Percentiles rank a stretch among this genome's conserved stretches.
Conservation (phyloP, 345 rosid genomes). For the Lumnitzera racemosa region DNA sequence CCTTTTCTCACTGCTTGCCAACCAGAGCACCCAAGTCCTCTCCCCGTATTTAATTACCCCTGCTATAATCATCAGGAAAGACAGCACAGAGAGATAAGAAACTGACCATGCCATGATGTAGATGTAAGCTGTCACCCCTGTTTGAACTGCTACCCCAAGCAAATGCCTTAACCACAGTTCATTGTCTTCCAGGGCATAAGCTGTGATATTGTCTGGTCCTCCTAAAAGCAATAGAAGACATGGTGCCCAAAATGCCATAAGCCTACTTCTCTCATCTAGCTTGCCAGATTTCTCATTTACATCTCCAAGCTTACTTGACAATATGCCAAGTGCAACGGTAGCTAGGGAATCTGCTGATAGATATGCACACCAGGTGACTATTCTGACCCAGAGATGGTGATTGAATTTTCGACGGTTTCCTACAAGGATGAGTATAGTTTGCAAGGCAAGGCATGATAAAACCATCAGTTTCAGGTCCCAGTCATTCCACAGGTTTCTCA, state of each 20-base stretch:
- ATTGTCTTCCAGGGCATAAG: too few relatives aligned
- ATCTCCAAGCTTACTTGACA: constrained; percentile 6
- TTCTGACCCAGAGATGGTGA: neutral
- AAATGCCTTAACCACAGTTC: too few relatives aligned
- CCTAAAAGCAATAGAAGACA: constrained; percentile 7
- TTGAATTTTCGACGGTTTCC: constrained; percentile 8
- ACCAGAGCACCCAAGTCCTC: too few relatives aligned
- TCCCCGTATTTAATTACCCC: too few relatives aligned
- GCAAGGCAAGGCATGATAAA: neutral
- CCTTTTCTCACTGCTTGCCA: too few relatives aligned
- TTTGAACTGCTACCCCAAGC: too few relatives aligned
- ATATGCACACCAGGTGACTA: constrained; percentile 18
- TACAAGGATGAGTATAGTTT: neutral
- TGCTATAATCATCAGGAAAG: too few relatives aligned
- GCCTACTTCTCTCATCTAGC: neutral
- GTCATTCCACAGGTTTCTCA: constrained; percentile 8
- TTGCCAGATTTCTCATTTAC: neutral
- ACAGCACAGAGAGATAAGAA: neutral
- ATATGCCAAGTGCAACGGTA: constrained; percentile 17
- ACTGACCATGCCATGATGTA: constrained; percentile 18
- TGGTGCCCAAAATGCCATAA: constrained; percentile 25
- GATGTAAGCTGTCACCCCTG: constrained; percentile 24
- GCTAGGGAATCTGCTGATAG: constrained; percentile 21
- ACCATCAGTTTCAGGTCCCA: constrained; percentile 3
- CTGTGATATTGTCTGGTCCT: too few relatives aligned